Conservation (phyloP, 495 filamentous ascomycete genomes). For the Platismatia glauca region DNA sequence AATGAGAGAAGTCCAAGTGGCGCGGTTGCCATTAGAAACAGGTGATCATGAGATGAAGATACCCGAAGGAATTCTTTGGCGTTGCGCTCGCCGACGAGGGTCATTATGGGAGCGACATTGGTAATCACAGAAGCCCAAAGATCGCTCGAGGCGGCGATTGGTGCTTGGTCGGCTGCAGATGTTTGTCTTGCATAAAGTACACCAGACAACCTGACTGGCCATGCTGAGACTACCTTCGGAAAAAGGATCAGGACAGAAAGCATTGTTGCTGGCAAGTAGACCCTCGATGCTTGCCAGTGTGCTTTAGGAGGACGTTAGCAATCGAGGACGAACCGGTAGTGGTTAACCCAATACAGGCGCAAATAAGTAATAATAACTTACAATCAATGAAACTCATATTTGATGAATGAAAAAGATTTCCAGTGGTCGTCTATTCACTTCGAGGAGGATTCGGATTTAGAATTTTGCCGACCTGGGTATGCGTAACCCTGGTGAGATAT, state of each 20-base stretch:
- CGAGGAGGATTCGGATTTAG: background rate
- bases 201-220: background rate
- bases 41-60: slow-evolving; percentile 2
- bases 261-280: background rate
- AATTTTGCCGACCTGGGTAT: background rate
- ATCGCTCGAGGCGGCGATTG: background rate
- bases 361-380: background rate
- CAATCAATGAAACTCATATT: background rate
- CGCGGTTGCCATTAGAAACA: background rate
- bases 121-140: background rate
- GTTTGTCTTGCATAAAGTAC: background rate
- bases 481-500: background rate
- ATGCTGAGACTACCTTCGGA: background rate
- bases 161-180: background rate
- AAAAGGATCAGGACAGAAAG: background rate
- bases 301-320: background rate
- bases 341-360: background rate
- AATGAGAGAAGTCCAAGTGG: slow-evolving; percentile 5
- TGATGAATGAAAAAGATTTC: background rate
- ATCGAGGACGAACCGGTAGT: background rate
- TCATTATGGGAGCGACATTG: slow-evolving; percentile 1
- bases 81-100: slow-evolving; percentile 4
- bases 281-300: background rate
- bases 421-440: background rate
- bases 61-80: slow-evolving; percentile 6